Conservation (phyloP, 805 yeast species). For the Scheffersomyces stipitis region DNA sequence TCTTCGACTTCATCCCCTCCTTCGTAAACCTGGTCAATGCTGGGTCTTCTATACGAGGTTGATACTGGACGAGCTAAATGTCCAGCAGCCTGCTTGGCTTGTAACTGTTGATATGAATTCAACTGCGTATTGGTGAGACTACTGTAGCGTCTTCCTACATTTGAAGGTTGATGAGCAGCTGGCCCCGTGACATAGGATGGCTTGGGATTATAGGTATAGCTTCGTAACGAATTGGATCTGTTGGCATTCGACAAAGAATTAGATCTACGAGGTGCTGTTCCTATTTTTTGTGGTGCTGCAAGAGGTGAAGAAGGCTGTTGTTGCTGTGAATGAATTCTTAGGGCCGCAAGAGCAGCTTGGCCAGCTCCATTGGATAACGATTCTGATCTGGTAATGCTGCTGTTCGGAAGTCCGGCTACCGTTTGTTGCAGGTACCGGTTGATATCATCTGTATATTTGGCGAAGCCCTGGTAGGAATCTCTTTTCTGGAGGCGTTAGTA, state of each 20-base stretch:
- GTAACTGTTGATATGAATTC: not conserved
- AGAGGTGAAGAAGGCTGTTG: conserved; percentile 5
- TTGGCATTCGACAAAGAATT: conserved; percentile 19
- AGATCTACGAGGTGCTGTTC: conserved; percentile 16
- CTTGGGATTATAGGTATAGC: conserved; percentile 39
- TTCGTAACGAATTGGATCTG: conserved; percentile 33
- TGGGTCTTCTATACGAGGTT: conserved; percentile 1
- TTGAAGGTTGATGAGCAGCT: conserved; percentile 3
- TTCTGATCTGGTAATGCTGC: conserved; percentile 17
- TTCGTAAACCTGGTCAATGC: not conserved
- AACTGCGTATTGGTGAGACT: not conserved
- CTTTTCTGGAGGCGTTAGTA: conserved; percentile 7
- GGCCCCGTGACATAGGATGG: conserved; percentile 37
- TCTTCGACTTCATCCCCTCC: conserved; percentile 17
- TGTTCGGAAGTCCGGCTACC: conserved; percentile 21
- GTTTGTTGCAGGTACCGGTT: conserved; percentile 15
- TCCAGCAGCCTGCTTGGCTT: not conserved
- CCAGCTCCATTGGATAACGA: conserved; percentile 36
- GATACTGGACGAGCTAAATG: conserved; percentile 1
- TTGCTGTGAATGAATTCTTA: conserved; percentile 30
- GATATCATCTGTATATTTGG: conserved; percentile 29
- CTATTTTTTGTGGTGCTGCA: conserved; percentile 5
- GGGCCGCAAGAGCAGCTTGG: conserved; percentile 42
- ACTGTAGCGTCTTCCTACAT: conserved; percentile 2
- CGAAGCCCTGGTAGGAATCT: conserved; percentile 33